These are phyloP conservation scores for Microthyrium microscopicum DNA, from an alignment of 2,329 filamentous ascomycete species.

Conservation along the genomic window DNA sequence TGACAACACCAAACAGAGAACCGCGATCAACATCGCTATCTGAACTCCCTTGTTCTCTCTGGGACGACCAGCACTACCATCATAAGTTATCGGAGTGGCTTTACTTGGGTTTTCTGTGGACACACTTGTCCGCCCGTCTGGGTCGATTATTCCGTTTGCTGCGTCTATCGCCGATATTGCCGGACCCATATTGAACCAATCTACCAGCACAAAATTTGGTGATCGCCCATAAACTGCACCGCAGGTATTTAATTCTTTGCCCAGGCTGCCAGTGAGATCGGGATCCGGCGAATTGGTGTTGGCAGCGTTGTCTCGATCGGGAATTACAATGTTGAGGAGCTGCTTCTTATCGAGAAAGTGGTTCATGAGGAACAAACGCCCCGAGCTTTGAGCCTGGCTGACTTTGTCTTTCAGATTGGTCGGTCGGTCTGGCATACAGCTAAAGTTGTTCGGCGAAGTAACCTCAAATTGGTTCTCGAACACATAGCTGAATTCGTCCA, in stretches of 20 bases:
- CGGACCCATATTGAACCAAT: constrained; percentile 61
- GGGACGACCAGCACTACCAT: neutral
- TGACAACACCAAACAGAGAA: no score
- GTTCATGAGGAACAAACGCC: constrained; percentile 58
- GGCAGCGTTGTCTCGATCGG: constrained; percentile 34
- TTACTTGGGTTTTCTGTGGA: constrained; percentile 5
- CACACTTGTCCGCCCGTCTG: constrained; percentile 25
- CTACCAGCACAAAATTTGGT: constrained; percentile 62
- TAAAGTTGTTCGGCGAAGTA: constrained; percentile 45
- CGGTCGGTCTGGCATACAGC: constrained; percentile 55
- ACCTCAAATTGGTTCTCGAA: constrained; percentile 62
- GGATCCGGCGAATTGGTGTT: constrained; percentile 44
- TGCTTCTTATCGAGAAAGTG: constrained; percentile 55
- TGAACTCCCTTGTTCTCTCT: no score
- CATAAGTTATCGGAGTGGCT: neutral
- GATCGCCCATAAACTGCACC: constrained; percentile 43
- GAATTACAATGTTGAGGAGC: constrained; percentile 21
- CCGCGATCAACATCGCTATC: no score
- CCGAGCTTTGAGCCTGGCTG: constrained; percentile 34
- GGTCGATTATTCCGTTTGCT: constrained; percentile 39
- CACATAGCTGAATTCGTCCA: constrained; percentile 47
- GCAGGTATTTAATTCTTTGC: constrained; percentile 22
- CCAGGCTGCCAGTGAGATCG: constrained; percentile 29
- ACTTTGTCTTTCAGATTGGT: constrained; percentile 30
- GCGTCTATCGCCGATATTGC: constrained; percentile 52